These are phyloP conservation scores for Colletotrichum sp. DNA, from an alignment of 2,329 filamentous ascomycete species.

Conservation along the genomic window DNA sequence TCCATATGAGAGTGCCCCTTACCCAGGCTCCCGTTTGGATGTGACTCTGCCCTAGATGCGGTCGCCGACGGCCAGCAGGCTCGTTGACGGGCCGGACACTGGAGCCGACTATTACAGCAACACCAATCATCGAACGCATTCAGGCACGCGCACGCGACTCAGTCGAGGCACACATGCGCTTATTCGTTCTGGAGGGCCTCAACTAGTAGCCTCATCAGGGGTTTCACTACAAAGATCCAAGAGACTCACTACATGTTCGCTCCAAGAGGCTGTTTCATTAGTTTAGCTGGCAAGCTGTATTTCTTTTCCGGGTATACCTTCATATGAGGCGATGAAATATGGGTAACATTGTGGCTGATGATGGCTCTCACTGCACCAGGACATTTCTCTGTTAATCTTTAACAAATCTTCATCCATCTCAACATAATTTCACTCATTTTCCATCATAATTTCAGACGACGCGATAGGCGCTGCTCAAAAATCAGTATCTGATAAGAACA, in stretches of 20 bases:
- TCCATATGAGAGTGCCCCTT: neutral
- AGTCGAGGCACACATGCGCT: neutral
- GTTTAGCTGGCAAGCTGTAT: neutral
- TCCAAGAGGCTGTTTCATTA: neutral
- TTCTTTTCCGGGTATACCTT: fast-evolving
- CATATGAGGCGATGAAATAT: neutral
- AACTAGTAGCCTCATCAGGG: neutral
- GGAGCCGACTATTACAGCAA: neutral
- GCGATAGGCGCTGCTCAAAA: neutral
- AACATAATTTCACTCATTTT: neutral
- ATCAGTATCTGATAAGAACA: neutral
- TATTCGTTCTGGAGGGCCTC: neutral
- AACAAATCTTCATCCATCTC: neutral
- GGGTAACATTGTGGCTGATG: neutral
- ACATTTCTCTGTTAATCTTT: fast-evolving
- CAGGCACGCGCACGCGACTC: neutral
- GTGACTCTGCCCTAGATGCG: constrained; percentile 4
- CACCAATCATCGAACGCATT: neutral
- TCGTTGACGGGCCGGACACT: neutral
- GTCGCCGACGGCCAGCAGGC: neutral
- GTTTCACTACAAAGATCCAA: neutral
- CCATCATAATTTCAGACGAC: neutral
- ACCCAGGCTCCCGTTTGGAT: neutral
- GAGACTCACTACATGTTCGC: neutral
- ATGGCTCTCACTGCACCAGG: neutral